A percentile compares a stretch with the other conserved stretches of the same genome.
Conservation (phyloP, 1,284 basidiomycete species). For the Ceratobasidium sp. region DNA sequence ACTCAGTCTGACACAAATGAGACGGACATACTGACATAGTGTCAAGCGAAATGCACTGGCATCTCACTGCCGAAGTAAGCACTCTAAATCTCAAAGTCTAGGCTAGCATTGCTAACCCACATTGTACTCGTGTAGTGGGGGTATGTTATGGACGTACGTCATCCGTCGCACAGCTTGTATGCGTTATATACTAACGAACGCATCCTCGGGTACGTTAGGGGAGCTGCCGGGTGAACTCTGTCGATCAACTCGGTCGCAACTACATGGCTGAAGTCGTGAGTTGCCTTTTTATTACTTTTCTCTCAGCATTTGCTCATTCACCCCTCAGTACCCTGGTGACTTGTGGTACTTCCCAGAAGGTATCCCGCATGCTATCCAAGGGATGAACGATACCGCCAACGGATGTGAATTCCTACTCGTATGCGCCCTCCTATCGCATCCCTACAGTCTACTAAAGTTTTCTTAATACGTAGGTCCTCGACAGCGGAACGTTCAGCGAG, state of each 20-base stretch:
- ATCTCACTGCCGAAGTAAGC: conserved; percentile 45
- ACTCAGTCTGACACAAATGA: background rate
- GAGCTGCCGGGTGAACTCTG: conserved; percentile 67
- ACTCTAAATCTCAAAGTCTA: background rate
- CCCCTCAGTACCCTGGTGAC: conserved; percentile 35
- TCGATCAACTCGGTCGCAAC: conserved; percentile 70
- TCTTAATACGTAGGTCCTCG: conserved; percentile 63
- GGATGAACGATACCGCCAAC: conserved; percentile 63
- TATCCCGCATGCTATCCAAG: conserved; percentile 72
- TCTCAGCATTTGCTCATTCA: conserved; percentile 41
- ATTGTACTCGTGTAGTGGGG: conserved; percentile 67
- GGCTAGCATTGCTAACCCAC: background rate
- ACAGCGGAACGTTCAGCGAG: conserved; percentile 71
- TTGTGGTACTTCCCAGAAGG: conserved; percentile 74
- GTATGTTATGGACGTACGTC: conserved; percentile 63
- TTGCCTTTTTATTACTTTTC: conserved; percentile 57
- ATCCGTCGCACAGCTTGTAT: background rate
- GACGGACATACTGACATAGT: background rate
- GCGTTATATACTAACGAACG: background rate
- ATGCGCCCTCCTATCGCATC: no score
- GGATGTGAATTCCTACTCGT: conserved; percentile 78
- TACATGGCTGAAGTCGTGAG: conserved; percentile 67
- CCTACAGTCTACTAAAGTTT: no score
- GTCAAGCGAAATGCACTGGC: conserved; percentile 47
- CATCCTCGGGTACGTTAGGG: conserved; percentile 59